Evolutionary conservation across 345 rosid species (phyloP), one percentile per base, ranked within the genome.

Genomic region (Salix udensis): DNA sequence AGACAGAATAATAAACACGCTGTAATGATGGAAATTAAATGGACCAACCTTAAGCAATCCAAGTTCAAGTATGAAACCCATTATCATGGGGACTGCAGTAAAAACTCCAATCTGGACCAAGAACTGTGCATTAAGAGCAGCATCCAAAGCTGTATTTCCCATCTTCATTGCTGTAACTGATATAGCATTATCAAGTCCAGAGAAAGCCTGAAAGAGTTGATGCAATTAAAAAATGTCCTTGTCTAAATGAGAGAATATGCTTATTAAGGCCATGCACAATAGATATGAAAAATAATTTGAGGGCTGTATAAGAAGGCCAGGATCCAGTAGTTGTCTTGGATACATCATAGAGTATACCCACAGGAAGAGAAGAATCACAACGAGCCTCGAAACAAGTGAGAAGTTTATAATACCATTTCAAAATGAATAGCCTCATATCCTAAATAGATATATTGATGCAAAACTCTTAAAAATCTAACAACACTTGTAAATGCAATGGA

Each of bases 81-180:
- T 91, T 79, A 96, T 79, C 99, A 96, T 96, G 67, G 99, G 99
- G 65, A 96, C 94, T 2, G 99, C 99, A 12, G 99, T 96, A 80
- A 96, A 96, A 86, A 96, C 76, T 76, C 99, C 99, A 74, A 96
- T 96, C 88, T 96, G 99, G 79, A 93, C 94, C 89, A 96, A 85
- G 87, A 96, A 96, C 80, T 96, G 99, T 46, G 98, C 86, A 88
- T 96, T 96, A 76, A 96, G 77, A 78, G 86, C 99, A 44, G 99
- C 91, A 89, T 96, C 88, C 83, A 96, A 78, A 37, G 99, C 96
- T 76, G 92, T 90, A 82, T 92, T 96, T 71, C 97, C 98, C 6
- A 70, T 78, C 28, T 75, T 65, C 79, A 79, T 87, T 62, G 98
- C 99, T 76, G 74, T 50, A 15, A 1, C 64, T 58, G 92, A 79